Base-by-base conservation (phyloP, 108 stramenopile species). In the Fistulifera pelliculosa region DNA sequence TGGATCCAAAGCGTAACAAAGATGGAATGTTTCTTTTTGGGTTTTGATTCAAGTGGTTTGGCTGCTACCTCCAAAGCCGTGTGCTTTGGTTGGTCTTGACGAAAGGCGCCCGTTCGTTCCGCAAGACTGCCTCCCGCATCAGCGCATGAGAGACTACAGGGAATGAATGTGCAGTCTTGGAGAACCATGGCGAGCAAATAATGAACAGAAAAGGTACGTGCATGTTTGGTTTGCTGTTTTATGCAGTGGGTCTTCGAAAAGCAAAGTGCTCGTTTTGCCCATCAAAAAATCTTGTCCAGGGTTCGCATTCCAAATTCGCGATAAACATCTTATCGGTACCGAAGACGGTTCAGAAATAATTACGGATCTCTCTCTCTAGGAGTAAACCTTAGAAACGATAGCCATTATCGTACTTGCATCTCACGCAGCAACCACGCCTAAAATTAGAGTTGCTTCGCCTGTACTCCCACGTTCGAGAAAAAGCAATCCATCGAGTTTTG, bases 401-500 rank as follows among this genome's bases (percentile, higher is more conserved):
- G 40, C 11, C 14, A 14, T 11, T 41, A 14, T 14, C 40, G 40
- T 14, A 14, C 40, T 14, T 41, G 12, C 12, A 14, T 14, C 12
- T 14, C 12, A 11, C 40, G 14, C 14, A 11, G 12, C 40, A 13
- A 11, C 40, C 12, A 14, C 14, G 14, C 40, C 40, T 14, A 41
- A 11, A 13, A 41, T 41, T 41, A 41, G 40, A 11, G 11, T 13
- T 14, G 11, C 12, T 41, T 13, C 40, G 40, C 11, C 11, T 41
- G 12, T 35, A 35, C 31, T 35, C 31, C 3, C 8, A 6, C 31
- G 31, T 35, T 35, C 6, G 31, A 49, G 54, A n/a, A 76, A 71
- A 69, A 81, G 88, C 21, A 93, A 58, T 35, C 60, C 17, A 54
- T 67, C 0, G 83, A 73, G 73, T 94, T 94, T 18, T 58, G 44